Evolutionary conservation across 2,329 filamentous ascomycete genomes (phyloP).

Genomic region (Pseudogymnoascus sp.): DNA sequence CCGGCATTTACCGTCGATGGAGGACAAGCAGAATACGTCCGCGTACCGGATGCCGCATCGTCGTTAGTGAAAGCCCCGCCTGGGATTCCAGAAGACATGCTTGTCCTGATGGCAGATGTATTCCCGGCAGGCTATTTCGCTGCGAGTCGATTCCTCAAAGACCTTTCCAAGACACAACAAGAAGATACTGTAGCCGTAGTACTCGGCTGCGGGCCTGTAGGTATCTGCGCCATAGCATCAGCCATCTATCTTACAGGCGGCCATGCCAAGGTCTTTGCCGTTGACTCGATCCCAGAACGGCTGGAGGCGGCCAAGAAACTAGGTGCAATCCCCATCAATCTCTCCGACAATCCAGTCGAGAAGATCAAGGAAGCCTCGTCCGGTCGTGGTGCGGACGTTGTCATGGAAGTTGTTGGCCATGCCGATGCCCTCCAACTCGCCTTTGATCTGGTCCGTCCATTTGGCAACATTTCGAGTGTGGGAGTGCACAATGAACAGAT

Average conservation of each 20-base stretch:
- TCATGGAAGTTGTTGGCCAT: conserved; percentile 53
- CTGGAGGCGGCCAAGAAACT: conserved; percentile 25
- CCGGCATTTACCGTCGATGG: background rate
- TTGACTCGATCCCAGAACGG: conserved; percentile 26
- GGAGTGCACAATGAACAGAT: conserved; percentile 54
- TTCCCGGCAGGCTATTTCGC: conserved; percentile 21
- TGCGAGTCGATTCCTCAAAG: conserved; percentile 19
- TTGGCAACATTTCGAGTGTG: conserved; percentile 63
- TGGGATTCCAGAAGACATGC: conserved; percentile 28
- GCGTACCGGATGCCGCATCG: background rate
- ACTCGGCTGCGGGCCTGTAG: conserved; percentile 7
- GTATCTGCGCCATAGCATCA: conserved; percentile 1
- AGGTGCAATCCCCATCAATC: conserved; percentile 31
- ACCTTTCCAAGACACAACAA: conserved; percentile 13
- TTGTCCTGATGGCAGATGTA: conserved; percentile 25
- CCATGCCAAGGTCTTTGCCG: conserved; percentile 24
- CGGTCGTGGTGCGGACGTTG: conserved; percentile 44
- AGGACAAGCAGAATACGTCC: background rate
- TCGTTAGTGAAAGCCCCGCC: conserved; percentile 1
- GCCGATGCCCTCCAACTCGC: conserved; percentile 59
- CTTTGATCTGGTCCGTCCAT: conserved; percentile 63
- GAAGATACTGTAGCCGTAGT: background rate
- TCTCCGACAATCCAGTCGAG: conserved; percentile 26
- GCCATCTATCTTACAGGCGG: background rate
- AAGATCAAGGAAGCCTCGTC: conserved; percentile 36